phyloP scores from a whole-genome alignment of 768 basidiomycete genomes.

The Gloeophyllum trabeum region DNA sequence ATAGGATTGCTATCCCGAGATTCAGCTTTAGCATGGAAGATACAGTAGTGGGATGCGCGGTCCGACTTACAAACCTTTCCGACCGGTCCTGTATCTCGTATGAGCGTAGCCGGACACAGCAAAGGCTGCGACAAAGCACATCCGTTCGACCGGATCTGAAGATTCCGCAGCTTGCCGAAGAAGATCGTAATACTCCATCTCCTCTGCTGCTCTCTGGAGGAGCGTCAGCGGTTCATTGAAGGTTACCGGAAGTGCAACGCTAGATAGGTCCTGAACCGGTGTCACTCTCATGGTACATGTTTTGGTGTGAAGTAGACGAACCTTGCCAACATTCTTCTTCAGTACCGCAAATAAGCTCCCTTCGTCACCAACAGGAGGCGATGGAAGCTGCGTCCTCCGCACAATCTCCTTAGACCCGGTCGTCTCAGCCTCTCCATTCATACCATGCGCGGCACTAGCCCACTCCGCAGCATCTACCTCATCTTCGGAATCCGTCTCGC shows the following conservation, averaged over 20 bases:
- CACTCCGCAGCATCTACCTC: not conserved
- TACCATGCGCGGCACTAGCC: constrained; percentile 4
- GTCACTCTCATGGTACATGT: constrained; percentile 2
- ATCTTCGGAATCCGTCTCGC: constrained; percentile 4
- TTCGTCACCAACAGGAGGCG: constrained; percentile 56
- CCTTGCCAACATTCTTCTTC: constrained; percentile 87
- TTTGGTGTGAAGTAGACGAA: constrained; percentile 14
- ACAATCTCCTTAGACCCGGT: constrained; percentile 18
- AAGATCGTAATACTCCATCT: constrained; percentile 66
- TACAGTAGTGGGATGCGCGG: not conserved
- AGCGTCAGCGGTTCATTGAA: constrained; percentile 87
- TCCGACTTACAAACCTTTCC: constrained; percentile 74
- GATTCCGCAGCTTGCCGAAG: constrained; percentile 53
- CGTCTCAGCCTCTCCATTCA: constrained; percentile 2
- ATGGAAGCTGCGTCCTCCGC: constrained; percentile 49
- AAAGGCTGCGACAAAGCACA: constrained; percentile 75
- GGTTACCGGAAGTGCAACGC: constrained; percentile 75
- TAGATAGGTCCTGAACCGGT: constrained; percentile 56
- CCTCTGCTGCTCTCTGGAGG: constrained; percentile 74
- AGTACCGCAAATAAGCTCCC: constrained; percentile 74
- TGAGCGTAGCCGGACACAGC: constrained; percentile 79
- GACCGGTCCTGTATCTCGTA: constrained; percentile 66
- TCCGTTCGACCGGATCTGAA: constrained; percentile 49
- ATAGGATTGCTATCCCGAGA: constrained; percentile 69
- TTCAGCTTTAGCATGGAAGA: constrained; percentile 1